Evolutionary conservation across 2,329 filamentous ascomycete genomes (phyloP), one percentile per base, ranked within the genome.

Genomic region (Bipolaris gigantea): DNA sequence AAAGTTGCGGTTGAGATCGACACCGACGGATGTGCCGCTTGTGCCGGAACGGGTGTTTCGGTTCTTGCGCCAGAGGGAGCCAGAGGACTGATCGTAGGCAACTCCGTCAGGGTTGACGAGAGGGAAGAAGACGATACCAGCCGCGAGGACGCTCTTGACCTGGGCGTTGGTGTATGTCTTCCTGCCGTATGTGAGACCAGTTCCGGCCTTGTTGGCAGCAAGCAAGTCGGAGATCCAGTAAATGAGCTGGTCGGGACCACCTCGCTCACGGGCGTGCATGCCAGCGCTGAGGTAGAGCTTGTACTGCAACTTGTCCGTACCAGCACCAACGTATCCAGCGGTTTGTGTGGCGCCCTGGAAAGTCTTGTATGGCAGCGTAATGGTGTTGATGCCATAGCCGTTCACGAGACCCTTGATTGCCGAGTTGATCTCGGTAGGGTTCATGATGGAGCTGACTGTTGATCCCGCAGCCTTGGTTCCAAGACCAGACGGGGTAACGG

Each of bases 221-320:
- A 86, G 76, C 4, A 86, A 74, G 63, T 86, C 83, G 0, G 81
- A 73, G 27, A 85, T 74, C 71, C 83, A 85, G 74, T 84, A 84
- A 39, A 85, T 69, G 13, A 85, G 73, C 54, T 81, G 76, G 63
- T 86, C 83, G 0, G 83, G 77, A 0, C 78, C 80, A 23, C 83
- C 83, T 9, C 83, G 79, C 70, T 86, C 83, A 21, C 83, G 80
- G 8, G 83, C 81, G 61, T 85, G 83, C 42, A 85, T 78, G 23
- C 76, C 81, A 38, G 78, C 79, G 54, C 80, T 80, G 52, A 86
- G 70, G 63, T 81, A 82, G 25, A 83, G 76, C 33, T 51, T 60
- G 61, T 81, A 80, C 5, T 70, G 69, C 34, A 72, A 69, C 46
- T 75, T 75, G 59, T 75, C 73, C n/a, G 71, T 73, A 19, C 74